phyloP scores from a whole-genome alignment of 208 protist genomes.

The Trypanosoma cruzi region DNA sequence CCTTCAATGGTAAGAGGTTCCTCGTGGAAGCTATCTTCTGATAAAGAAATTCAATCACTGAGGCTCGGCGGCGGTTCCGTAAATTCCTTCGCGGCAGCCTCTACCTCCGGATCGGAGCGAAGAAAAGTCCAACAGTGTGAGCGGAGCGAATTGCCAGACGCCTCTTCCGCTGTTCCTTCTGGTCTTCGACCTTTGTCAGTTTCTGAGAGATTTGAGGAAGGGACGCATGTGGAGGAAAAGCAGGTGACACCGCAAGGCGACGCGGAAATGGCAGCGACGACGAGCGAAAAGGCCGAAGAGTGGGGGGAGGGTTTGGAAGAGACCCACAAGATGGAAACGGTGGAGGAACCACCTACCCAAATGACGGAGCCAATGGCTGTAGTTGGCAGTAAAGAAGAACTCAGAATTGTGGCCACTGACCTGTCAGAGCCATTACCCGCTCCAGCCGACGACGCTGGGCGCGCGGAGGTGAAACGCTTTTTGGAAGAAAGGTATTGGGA shows the following conservation, averaged over 20 bases:
- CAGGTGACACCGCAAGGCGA: background rate
- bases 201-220: background rate
- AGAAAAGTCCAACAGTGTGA: background rate
- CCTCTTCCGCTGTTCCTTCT: background rate
- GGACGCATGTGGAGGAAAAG: background rate
- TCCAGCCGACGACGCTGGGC: background rate
- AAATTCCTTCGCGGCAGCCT: background rate
- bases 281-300: background rate
- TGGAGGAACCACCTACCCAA: background rate
- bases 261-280: background rate
- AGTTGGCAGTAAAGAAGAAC: background rate
- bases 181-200: background rate
- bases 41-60: constrained; percentile 2
- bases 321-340: too few relatives aligned
- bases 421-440: background rate
- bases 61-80: background rate
- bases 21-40: background rate
- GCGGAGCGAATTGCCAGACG: background rate
- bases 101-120: background rate
- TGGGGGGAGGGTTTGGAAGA: background rate
- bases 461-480: background rate
- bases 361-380: background rate
- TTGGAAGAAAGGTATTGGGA: constrained; percentile 27
- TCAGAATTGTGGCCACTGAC: background rate
- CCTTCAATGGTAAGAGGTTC: background rate